phyloP scores from a whole-genome alignment of 768 basidiomycete species.

The Butyriboletus loyo region DNA sequence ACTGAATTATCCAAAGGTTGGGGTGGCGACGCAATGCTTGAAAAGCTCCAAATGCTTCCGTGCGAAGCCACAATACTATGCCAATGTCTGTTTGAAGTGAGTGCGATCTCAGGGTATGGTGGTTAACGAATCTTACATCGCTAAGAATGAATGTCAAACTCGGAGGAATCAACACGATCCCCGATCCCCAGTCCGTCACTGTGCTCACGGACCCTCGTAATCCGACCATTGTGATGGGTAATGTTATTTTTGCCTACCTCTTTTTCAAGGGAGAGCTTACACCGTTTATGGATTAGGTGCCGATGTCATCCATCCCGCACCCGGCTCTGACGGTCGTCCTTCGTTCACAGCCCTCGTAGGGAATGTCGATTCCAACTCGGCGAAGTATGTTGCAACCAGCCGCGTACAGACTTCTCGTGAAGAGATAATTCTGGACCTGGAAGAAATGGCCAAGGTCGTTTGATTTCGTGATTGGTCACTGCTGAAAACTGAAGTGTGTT shows the following conservation, averaged over 20 bases:
- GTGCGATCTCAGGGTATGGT: conserved; percentile 20
- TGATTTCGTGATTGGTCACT: not conserved
- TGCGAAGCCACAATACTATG: conserved; percentile 75
- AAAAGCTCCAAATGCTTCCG: conserved; percentile 62
- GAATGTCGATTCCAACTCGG: conserved; percentile 71
- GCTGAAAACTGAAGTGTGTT: conserved; percentile 10
- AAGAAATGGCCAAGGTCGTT: conserved; percentile 58
- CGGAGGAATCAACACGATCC: conserved; percentile 79
- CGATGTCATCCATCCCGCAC: conserved; percentile 81
- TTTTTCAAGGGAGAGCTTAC: not conserved
- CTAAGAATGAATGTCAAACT: conserved; percentile 78
- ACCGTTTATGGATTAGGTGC: conserved; percentile 46
- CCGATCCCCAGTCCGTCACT: conserved; percentile 62
- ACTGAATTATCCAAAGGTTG: conserved; percentile 41
- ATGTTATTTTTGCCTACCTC: not conserved
- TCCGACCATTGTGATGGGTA: conserved; percentile 80
- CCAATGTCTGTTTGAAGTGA: conserved; percentile 78
- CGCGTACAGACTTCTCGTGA: conserved; percentile 64
- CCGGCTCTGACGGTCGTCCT: conserved; percentile 73
- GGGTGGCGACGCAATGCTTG: conserved; percentile 78
- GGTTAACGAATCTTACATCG: not conserved
- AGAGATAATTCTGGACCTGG: conserved; percentile 75
- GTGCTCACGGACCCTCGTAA: conserved; percentile 65
- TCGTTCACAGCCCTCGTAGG: conserved; percentile 81
- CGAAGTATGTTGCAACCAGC: conserved; percentile 65